phyloP scores from a whole-genome alignment of 805 yeast genomes.

The Monosporozyma siamensis region DNA sequence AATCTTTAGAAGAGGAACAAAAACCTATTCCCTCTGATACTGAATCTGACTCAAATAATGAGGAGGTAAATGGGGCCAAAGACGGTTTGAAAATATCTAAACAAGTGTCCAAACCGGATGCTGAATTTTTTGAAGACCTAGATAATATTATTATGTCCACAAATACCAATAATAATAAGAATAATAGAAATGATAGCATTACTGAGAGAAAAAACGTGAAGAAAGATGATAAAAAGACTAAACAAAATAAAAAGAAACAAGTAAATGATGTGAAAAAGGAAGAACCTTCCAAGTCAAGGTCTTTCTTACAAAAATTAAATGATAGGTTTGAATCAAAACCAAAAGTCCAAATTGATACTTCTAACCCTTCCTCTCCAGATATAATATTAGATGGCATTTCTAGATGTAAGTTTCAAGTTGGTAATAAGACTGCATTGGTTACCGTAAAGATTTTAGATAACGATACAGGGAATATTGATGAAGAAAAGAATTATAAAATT shows the following conservation, averaged over 20 bases:
- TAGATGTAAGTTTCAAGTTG: not conserved
- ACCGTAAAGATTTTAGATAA: not conserved
- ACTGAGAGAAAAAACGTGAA: not conserved
- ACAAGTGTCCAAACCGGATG: not conserved
- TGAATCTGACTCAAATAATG: not conserved
- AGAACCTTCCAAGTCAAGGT: not conserved
- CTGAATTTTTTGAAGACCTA: not conserved
- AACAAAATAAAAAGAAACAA: not conserved
- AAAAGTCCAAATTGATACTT: not conserved
- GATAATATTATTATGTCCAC: not conserved
- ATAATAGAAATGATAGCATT: too few species aligned
- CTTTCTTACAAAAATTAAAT: not conserved
- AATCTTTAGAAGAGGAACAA: not conserved
- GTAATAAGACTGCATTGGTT: not conserved
- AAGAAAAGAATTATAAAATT: not conserved
- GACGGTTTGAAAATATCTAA: not conserved
- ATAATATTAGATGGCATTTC: not conserved
- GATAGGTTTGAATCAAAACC: not conserved
- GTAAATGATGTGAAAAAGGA: not conserved
- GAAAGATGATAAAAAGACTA: not conserved
- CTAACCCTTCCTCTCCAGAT: not conserved
- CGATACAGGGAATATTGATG: not conserved
- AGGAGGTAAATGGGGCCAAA: not conserved
- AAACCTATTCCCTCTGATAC: not conserved
- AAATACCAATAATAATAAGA: not conserved